Percentiles rank a stretch among this genome's conserved stretches.
These are phyloP conservation scores for Oryza officinalis DNA, from an alignment of 176 grass and related monocot genomes.

Conservation along the genomic window DNA sequence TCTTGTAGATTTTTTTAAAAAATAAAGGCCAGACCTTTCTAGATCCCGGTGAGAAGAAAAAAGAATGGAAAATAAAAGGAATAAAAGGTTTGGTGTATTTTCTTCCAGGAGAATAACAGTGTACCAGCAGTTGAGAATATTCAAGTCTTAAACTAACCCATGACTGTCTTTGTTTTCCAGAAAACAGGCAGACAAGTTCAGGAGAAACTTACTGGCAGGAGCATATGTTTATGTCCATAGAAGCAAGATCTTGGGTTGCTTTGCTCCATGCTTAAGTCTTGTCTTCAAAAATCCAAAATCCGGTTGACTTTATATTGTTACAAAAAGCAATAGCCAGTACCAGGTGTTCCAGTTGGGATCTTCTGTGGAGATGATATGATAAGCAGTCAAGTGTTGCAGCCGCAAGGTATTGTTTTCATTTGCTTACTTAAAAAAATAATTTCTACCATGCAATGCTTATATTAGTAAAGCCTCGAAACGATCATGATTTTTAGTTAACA, in stretches of 20 bases:
- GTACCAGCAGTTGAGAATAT: slow-evolving; percentile 41
- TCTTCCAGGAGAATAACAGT: slow-evolving; percentile 12
- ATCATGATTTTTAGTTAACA: not conserved
- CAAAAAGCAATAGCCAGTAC: slow-evolving; percentile 31
- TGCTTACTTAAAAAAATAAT: not conserved
- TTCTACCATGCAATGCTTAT: not conserved
- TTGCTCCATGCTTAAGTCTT: slow-evolving; percentile 50
- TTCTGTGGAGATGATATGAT: slow-evolving; percentile 25
- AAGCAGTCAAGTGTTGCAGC: not conserved
- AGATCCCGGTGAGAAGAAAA: not conserved
- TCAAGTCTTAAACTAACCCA: slow-evolving; percentile 44
- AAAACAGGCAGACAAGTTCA: slow-evolving; percentile 60
- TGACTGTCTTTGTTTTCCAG: slow-evolving; percentile 46
- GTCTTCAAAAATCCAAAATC: slow-evolving; percentile 47
- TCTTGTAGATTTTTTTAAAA: not conserved
- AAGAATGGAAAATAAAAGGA: not conserved
- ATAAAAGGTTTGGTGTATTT: not conserved
- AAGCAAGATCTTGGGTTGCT: slow-evolving; percentile 49
- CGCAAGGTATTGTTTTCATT: not conserved
- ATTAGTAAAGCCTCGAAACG: not conserved
- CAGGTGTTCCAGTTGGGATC: slow-evolving; percentile 31
- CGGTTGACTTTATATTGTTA: slow-evolving; percentile 49
- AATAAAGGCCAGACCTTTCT: slow-evolving; percentile 5
- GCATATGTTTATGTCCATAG: slow-evolving; percentile 52
- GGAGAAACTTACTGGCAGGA: slow-evolving; percentile 50